phyloP scores from a whole-genome alignment of 225 moss, liverwort and hornwort genomes.

The Climacium dendroides region DNA sequence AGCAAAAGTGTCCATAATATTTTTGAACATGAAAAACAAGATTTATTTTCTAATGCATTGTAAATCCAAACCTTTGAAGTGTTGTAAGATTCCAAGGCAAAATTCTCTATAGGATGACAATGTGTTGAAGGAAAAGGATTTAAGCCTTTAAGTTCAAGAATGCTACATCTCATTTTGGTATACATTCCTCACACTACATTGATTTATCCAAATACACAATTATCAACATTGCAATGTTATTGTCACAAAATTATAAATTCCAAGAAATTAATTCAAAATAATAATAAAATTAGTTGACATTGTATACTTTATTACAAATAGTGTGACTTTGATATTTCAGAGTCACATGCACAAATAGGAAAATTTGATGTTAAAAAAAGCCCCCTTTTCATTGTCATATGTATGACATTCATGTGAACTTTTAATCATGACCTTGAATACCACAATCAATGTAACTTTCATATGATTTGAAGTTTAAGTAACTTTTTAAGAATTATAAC shows the following conservation, averaged over 20 bases:
- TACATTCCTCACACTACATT: neutral
- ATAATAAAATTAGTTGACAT: neutral
- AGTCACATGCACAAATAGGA: neutral
- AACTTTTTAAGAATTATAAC: neutral
- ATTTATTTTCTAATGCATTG: neutral
- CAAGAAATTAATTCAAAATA: neutral
- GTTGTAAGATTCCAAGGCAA: neutral
- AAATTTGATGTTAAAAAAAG: neutral
- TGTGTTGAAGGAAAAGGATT: neutral
- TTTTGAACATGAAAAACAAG: neutral
- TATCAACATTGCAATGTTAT: neutral
- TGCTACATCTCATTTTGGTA: neutral
- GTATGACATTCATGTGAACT: neutral
- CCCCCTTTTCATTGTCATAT: neutral
- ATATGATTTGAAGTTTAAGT: neutral
- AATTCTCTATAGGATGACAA: neutral
- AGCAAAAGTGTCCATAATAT: neutral
- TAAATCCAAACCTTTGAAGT: too few species aligned
- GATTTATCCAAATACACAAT: neutral
- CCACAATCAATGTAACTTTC: fast-evolving
- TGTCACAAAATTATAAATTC: neutral
- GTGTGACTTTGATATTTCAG: neutral
- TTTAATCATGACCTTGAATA: neutral
- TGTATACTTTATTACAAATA: neutral
- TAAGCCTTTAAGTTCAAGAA: neutral